phyloP scores from a whole-genome alignment of 1,139 yeast species.

The Magnusiomyces suaveolens region DNA sequence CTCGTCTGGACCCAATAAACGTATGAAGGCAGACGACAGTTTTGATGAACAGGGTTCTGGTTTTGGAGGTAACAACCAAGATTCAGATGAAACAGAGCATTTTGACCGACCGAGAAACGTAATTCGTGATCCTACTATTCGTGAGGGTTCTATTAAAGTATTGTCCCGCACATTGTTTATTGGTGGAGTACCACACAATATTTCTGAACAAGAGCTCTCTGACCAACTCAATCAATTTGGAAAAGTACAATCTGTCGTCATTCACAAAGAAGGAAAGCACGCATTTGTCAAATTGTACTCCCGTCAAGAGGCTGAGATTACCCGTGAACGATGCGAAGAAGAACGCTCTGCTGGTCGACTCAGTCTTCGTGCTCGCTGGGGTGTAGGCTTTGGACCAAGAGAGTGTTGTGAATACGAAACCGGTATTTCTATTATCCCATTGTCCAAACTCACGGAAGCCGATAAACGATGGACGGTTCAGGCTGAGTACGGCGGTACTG shows the following conservation, averaged over 20 bases:
- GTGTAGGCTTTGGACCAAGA: constrained; percentile 97
- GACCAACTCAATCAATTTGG: constrained; percentile 66
- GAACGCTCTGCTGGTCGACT: constrained; percentile 45
- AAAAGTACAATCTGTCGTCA: constrained; percentile 84
- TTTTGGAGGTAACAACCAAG: background rate
- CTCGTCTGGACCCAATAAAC: constrained; percentile 18
- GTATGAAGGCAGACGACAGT: constrained; percentile 31
- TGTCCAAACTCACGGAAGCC: constrained; percentile 83
- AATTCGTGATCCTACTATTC: constrained; percentile 58
- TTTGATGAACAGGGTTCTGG: background rate
- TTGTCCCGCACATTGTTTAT: constrained; percentile 82
- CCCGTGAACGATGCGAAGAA: constrained; percentile 40
- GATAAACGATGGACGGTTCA: constrained; percentile 80
- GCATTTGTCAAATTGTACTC: constrained; percentile 95
- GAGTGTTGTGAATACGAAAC: constrained; percentile 93
- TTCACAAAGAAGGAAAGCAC: constrained; percentile 82
- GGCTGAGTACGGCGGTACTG: constrained; percentile 98
- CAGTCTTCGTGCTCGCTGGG: constrained; percentile 83
- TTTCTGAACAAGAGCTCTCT: constrained; percentile 66
- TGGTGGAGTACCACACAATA: constrained; percentile 82
- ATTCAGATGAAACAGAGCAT: background rate
- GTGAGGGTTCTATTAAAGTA: constrained; percentile 74
- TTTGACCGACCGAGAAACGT: constrained; percentile 46
- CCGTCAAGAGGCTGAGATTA: constrained; percentile 85
- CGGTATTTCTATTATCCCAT: constrained; percentile 80